These are phyloP conservation scores for Sporothrix sp. DNA, from an alignment of 2,329 filamentous ascomycete species.

Conservation along the genomic window DNA sequence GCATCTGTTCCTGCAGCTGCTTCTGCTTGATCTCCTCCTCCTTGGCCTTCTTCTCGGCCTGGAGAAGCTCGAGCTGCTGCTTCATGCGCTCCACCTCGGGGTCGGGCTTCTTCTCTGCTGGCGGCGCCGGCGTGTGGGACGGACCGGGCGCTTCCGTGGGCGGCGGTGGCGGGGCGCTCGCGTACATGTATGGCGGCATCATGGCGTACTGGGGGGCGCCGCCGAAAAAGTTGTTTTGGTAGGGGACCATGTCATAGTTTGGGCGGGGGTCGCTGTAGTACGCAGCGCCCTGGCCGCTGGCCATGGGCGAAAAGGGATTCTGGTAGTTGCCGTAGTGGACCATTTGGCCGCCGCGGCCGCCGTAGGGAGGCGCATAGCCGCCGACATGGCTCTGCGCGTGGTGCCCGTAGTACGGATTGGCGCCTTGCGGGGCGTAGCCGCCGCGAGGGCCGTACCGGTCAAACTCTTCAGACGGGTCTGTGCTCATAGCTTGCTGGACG, in stretches of 20 bases:
- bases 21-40: conserved; percentile 36
- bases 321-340: conserved; percentile 35
- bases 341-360: conserved; percentile 30
- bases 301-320: conserved; percentile 38
- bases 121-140: conserved; percentile 31
- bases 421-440: conserved; percentile 23
- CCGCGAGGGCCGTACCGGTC: conserved; percentile 29
- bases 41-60: conserved; percentile 35
- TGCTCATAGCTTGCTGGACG: conserved; percentile 43
- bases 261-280: conserved; percentile 33
- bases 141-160: conserved; percentile 32
- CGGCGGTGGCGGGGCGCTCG: conserved; percentile 33
- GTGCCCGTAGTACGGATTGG: conserved; percentile 21
- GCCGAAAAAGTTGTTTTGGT: conserved; percentile 30
- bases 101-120: conserved; percentile 32
- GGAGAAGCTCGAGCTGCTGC: conserved; percentile 45
- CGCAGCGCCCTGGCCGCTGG: conserved; percentile 28
- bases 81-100: conserved; percentile 53
- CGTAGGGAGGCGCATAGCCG: conserved; percentile 30
- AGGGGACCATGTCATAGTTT: conserved; percentile 44
- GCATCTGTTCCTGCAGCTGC: conserved; percentile 33
- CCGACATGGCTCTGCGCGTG: conserved; percentile 41
- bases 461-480: conserved; percentile 57
- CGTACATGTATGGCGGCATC: conserved; percentile 32
- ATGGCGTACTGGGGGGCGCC: conserved; percentile 23